A percentile compares a stretch with the other conserved stretches of the same genome.
phyloP scores from a whole-genome alignment of 495 filamentous ascomycete genomes.

The Xylaria scruposa region DNA sequence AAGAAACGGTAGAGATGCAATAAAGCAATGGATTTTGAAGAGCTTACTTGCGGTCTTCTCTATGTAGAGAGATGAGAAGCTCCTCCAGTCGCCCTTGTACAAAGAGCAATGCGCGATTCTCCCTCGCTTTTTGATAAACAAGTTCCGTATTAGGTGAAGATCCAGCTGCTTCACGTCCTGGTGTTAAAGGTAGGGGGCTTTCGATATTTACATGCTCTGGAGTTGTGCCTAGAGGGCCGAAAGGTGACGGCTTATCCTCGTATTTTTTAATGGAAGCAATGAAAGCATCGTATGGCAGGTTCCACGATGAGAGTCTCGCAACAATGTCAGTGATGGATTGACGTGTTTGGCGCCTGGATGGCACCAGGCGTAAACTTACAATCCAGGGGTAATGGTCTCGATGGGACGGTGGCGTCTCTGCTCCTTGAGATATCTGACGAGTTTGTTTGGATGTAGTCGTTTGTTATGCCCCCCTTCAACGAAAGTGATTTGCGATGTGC shows the following conservation, averaged over 20 bases:
- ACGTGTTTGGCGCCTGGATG: background rate
- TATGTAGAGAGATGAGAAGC: background rate
- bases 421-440: background rate
- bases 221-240: background rate
- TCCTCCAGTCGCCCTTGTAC: background rate
- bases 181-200: background rate
- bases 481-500: conserved; percentile 1
- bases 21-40: background rate
- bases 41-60: conserved; percentile 1
- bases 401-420: background rate
- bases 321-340: background rate
- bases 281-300: conserved; percentile 7
- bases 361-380: background rate
- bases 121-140: conserved; percentile 7
- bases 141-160: background rate
- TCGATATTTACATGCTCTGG: background rate
- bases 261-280: background rate
- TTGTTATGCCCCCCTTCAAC: background rate
- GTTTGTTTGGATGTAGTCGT: conserved; percentile 1
- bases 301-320: background rate
- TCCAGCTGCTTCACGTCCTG: background rate
- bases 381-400: background rate
- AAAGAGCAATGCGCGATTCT: background rate
- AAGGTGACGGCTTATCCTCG: background rate
- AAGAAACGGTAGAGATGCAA: background rate